A percentile compares a stretch with the other conserved stretches of the same genome.
Evolutionary conservation across 306 rosid genomes (phyloP).

Genomic region (Coriaria nepalensis): DNA sequence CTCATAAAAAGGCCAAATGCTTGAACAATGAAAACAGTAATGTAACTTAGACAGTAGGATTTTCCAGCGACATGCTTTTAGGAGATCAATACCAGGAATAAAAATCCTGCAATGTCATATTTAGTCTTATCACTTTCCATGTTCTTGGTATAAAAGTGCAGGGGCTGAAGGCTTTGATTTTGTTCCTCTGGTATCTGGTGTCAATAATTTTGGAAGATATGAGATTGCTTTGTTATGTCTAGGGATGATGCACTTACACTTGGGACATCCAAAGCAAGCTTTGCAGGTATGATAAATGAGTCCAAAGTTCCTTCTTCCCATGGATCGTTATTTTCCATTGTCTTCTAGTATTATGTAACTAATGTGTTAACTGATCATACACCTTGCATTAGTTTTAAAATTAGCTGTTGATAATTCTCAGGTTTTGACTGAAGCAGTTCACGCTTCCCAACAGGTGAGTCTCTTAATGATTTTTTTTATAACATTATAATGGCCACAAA

Average conservation of each 20-base stretch:
- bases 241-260: slow-evolving; percentile 97
- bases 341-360: slow-evolving; percentile 8
- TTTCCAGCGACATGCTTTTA: too few relatives aligned
- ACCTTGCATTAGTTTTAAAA: not conserved
- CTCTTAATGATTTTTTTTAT: too few relatives aligned
- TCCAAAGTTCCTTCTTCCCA: slow-evolving; percentile 11
- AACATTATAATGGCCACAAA: too few relatives aligned
- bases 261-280: slow-evolving; percentile 91
- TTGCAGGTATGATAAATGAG: slow-evolving; percentile 49
- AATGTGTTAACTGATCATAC: not conserved
- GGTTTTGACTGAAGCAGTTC: slow-evolving; percentile 95
- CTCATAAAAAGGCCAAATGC: too few relatives aligned
- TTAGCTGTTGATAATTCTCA: slow-evolving; percentile 20
- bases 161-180: slow-evolving; percentile 95
- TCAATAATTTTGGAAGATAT: slow-evolving; percentile 64
- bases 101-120: not conserved
- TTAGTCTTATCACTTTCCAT: slow-evolving; percentile 8
- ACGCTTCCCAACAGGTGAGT: slow-evolving; percentile 78
- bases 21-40: too few relatives aligned
- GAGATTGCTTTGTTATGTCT: slow-evolving; percentile 75
- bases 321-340: slow-evolving; percentile 3
- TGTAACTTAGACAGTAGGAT: too few relatives aligned
- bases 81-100: too few relatives aligned
- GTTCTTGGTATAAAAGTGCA: slow-evolving; percentile 71
- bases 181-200: slow-evolving; percentile 48